Base-by-base conservation (phyloP, 176 grass and related monocot genomes). In the Cenchrus purpureus region DNA sequence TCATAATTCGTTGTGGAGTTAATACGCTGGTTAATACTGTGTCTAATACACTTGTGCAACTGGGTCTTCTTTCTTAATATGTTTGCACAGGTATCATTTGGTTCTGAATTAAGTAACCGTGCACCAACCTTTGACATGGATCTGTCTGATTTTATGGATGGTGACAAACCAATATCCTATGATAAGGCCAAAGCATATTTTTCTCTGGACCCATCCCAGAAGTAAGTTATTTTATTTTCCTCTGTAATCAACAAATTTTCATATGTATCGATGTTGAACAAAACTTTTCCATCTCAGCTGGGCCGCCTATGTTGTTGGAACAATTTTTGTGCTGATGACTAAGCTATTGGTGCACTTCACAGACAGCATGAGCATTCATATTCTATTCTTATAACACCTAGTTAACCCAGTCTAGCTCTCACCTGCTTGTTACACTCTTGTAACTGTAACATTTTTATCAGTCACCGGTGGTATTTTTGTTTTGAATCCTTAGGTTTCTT, bases 91-190 rank as follows among this genome's bases (percentile, higher is more conserved):
- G 93, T 98, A 85, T 98, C 97, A 80, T 94, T 95, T 89, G 97
- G 97, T 25, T 98, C 93, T 78, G 93, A 98, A 79, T 90, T 95
- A 77, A 95, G 91, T 84, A 95, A 98, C 68, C 91, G 97, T 50
- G 89, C 93, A 49, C 97, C 93, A 42, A 98, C 97, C 19, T 98
- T 98, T 2, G 97, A 98, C 85, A 95, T 98, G 97, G 97, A 98
- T 66, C 81, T 98, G 13, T 87, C 83, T 79, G 97, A 98, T 86
- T 94, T 98, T 65, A 87, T 98, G 93, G 89, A 95, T 84, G 97
- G 93, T 55, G 91, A 95, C 14, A 77, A 91, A 74, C 97, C 93
- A 71, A 89, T 98, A 69, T 94, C 97, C 28, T 98, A 95, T 84
- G 89, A 91, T 59, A 92, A 91, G 31, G 93, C 93, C 44, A 85